phyloP scores from a whole-genome alignment of 805 yeast species.

The Candida sonorensis region DNA sequence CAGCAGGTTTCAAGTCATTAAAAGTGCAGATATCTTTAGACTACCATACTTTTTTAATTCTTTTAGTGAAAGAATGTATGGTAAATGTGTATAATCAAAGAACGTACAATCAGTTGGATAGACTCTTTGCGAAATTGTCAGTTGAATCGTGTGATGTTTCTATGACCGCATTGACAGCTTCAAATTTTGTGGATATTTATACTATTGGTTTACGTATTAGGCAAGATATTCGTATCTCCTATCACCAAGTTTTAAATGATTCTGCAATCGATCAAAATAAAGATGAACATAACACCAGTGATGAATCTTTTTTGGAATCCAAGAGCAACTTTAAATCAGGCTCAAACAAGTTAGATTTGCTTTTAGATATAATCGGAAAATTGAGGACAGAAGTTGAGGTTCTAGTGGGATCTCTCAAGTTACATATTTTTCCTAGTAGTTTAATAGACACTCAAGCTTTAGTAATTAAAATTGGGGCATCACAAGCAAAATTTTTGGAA shows the following conservation, averaged over 20 bases:
- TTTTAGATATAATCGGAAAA: conserved; percentile 27
- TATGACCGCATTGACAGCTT: conserved; percentile 79
- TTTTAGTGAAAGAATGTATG: conserved; percentile 39
- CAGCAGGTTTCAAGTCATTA: conserved; percentile 48
- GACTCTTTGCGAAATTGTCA: conserved; percentile 43
- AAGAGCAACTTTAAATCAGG: too few species aligned
- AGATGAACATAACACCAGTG: neutral
- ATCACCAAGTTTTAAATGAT: conserved; percentile 67
- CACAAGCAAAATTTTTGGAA: conserved; percentile 47
- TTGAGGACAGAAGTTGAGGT: conserved; percentile 67
- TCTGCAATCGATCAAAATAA: conserved; percentile 28
- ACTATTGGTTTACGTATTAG: conserved; percentile 64
- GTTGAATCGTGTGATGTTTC: conserved; percentile 52
- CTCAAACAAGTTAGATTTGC: conserved; percentile 9
- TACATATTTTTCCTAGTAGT: conserved; percentile 78
- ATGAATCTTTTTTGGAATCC: conserved; percentile 1
- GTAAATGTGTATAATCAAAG: conserved; percentile 65
- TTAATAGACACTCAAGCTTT: conserved; percentile 73
- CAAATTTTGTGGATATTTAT: conserved; percentile 72
- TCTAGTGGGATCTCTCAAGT: conserved; percentile 43
- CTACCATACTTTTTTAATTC: conserved; percentile 75
- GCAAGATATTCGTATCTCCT: conserved; percentile 66
- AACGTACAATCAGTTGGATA: conserved; percentile 48
- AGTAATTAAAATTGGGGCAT: conserved; percentile 48
- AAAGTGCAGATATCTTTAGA: conserved; percentile 69